These are phyloP conservation scores for Austroboletus niveus DNA, from an alignment of 1,284 basidiomycete species.

Conservation along the genomic window DNA sequence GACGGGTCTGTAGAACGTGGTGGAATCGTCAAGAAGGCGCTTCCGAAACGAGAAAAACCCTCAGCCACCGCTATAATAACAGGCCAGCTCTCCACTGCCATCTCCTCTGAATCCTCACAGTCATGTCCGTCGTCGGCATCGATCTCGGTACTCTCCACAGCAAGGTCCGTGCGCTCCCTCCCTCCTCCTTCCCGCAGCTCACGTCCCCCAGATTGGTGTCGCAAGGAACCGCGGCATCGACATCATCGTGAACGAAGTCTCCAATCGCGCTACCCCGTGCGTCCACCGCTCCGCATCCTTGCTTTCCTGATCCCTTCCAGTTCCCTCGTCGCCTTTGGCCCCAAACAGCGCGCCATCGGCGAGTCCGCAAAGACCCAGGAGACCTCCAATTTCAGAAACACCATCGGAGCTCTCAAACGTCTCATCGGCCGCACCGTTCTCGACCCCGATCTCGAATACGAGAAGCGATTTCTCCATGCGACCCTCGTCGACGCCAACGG, in stretches of 20 bases:
- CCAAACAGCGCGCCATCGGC: slow-evolving; percentile 84
- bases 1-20: slow-evolving; percentile 19
- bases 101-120: too few species aligned
- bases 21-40: slow-evolving; percentile 27
- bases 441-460: slow-evolving; percentile 80
- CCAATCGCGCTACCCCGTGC: slow-evolving; percentile 90
- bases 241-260: slow-evolving; percentile 94
- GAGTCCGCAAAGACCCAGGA: slow-evolving; percentile 95
- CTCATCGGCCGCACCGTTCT: slow-evolving; percentile 75
- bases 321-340: slow-evolving; percentile 89
- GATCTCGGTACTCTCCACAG: slow-evolving; percentile 88
- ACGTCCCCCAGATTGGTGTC: slow-evolving; percentile 74
- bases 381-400: slow-evolving; percentile 97
- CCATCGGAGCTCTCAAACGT: slow-evolving; percentile 87
- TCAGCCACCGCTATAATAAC: slow-evolving; percentile 12
- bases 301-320: slow-evolving; percentile 39
- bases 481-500: slow-evolving; percentile 80
- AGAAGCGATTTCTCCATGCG: slow-evolving; percentile 89
- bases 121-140: slow-evolving; percentile 89
- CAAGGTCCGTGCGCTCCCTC: slow-evolving; percentile 51
- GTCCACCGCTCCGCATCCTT: slow-evolving; percentile 28
- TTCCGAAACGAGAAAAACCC: slow-evolving; percentile 26
- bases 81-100: too few species aligned
- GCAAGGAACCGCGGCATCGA: slow-evolving; percentile 92
- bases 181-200: background rate